Evolutionary conservation across 371 early-diverging fungal genomes (phyloP).

Genomic region (Paraphysoderma sedebokerense): DNA sequence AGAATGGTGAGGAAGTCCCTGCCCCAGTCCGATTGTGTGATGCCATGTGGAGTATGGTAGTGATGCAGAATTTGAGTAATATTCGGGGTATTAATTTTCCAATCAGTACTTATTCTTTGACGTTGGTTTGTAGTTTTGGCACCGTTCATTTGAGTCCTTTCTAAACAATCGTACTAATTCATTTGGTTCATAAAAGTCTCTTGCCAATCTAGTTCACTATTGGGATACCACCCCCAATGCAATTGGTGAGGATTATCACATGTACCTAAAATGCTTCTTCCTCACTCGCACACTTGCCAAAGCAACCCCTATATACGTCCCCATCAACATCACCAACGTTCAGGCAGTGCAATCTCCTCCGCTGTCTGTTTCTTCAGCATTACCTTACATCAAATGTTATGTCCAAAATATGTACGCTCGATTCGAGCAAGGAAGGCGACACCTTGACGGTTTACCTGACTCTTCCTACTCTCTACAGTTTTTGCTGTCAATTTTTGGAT

Average conservation of each 20-base stretch:
- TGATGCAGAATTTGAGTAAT: slow-evolving; percentile 55
- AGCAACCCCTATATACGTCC: slow-evolving; percentile 48
- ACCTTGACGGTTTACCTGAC: no score
- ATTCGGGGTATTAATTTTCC: slow-evolving; percentile 47
- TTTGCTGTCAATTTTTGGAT: no score
- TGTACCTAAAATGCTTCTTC: slow-evolving; percentile 66
- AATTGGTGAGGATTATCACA: slow-evolving; percentile 71
- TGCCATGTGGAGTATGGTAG: slow-evolving; percentile 57
- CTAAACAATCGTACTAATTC: no score
- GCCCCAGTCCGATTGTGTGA: slow-evolving; percentile 56
- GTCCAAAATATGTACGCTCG: neutral
- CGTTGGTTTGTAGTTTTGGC: no score
- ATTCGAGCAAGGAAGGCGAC: neutral
- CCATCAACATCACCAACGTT: slow-evolving; percentile 55
- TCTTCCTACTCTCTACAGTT: neutral
- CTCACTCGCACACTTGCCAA: slow-evolving; percentile 42
- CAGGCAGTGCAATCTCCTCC: no score
- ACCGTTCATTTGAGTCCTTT: no score
- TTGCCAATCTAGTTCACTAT: slow-evolving; percentile 46
- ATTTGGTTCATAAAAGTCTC: no score
- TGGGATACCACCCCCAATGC: slow-evolving; percentile 67
- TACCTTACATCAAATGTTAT: no score
- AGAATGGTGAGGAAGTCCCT: slow-evolving; percentile 52
- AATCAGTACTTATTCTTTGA: slow-evolving; percentile 54
- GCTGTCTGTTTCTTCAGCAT: no score